These are phyloP conservation scores for Talaromyces borbonicus DNA, from an alignment of 495 filamentous ascomycete genomes.

Conservation along the genomic window DNA sequence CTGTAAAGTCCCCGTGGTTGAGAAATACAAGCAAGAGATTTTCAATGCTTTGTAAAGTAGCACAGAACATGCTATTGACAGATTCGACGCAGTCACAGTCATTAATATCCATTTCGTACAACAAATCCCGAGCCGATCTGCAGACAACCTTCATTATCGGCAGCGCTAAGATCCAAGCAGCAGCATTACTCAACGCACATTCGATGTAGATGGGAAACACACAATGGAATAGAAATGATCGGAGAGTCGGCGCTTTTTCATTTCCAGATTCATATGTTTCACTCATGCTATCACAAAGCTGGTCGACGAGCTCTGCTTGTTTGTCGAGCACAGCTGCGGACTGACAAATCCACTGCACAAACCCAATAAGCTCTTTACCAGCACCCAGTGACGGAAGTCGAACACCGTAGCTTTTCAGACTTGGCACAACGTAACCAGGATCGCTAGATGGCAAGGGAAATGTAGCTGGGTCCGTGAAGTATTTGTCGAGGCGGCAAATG, in stretches of 20 bases:
- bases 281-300: constrained; percentile 48
- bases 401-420: constrained; percentile 52
- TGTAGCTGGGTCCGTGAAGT: constrained; percentile 55
- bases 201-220: constrained; percentile 60
- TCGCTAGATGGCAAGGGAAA: constrained; percentile 59
- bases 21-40: constrained; percentile 25
- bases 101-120: constrained; percentile 39
- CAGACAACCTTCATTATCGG: constrained; percentile 45
- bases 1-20: constrained; percentile 21
- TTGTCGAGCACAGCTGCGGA: constrained; percentile 52
- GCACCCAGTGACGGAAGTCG: constrained; percentile 43
- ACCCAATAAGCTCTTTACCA: constrained; percentile 48
- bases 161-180: constrained; percentile 48
- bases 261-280: constrained; percentile 37
- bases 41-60: constrained; percentile 33
- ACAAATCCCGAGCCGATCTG: constrained; percentile 34
- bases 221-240: constrained; percentile 45
- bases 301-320: constrained; percentile 47
- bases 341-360: constrained; percentile 56
- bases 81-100: constrained; percentile 33
- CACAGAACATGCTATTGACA: constrained; percentile 31
- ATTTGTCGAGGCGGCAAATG: constrained; percentile 51
- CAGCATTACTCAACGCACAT: constrained; percentile 33
- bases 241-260: constrained; percentile 37
- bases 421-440: constrained; percentile 59